Percentiles rank a stretch among this genome's conserved stretches.
Evolutionary conservation across 208 protist genomes (phyloP).

Genomic region (Tetramitus jugosus): DNA sequence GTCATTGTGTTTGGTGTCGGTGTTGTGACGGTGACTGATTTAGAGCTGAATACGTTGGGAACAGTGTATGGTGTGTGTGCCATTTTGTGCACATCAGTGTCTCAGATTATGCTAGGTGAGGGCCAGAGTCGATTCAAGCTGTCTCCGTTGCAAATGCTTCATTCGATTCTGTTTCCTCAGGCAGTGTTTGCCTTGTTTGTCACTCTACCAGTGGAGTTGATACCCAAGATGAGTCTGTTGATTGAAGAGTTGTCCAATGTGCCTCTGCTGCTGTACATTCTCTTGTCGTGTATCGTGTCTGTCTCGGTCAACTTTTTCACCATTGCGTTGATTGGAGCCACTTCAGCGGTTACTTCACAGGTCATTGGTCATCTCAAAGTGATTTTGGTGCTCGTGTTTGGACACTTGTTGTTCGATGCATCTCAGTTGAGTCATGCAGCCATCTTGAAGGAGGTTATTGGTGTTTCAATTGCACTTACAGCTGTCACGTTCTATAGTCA

Average conservation of each 20-base stretch:
- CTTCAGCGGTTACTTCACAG: not conserved
- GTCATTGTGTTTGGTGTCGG: not conserved
- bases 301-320: not conserved
- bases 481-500: not conserved
- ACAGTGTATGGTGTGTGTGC: not conserved
- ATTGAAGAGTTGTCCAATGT: not conserved
- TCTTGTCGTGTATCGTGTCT: not conserved
- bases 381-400: not conserved
- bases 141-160: not conserved
- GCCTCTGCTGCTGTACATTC: not conserved
- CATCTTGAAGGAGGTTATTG: not conserved
- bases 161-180: not conserved
- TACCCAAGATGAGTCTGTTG: not conserved
- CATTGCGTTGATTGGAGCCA: not conserved
- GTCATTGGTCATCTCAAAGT: not conserved
- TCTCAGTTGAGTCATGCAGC: not conserved
- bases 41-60: not conserved
- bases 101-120: not conserved
- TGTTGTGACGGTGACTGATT: not conserved
- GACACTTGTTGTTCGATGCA: not conserved
- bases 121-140: not conserved
- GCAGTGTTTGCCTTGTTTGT: not conserved
- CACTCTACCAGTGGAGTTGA: not conserved
- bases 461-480: not conserved
- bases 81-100: not conserved